Conservation (phyloP, 148 eudicot species). For the Silene uniflora region DNA sequence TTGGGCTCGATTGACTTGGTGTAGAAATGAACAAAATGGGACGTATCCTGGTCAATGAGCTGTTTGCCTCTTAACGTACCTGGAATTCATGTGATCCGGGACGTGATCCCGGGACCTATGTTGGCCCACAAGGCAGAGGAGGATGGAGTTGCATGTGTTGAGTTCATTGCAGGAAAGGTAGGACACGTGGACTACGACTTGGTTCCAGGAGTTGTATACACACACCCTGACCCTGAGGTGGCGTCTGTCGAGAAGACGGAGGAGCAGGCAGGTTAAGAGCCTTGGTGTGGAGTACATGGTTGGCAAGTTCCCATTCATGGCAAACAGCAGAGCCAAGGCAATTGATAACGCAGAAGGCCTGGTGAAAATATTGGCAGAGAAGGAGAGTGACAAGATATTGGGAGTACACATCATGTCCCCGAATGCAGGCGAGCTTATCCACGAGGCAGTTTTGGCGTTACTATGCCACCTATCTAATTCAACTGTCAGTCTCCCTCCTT, state of each 20-base stretch:
- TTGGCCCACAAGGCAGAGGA: slow-evolving; percentile 98
- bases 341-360: slow-evolving; percentile 93
- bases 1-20: slow-evolving; percentile 69
- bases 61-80: slow-evolving; percentile 60
- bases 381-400: slow-evolving; percentile 79
- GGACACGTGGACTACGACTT: slow-evolving; percentile 91
- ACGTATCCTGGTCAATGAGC: slow-evolving; percentile 57
- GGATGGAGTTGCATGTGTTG: slow-evolving; percentile 92
- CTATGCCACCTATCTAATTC: neutral
- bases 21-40: slow-evolving; percentile 81
- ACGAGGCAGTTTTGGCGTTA: slow-evolving; percentile 80
- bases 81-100: slow-evolving; percentile 78
- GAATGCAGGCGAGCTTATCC: slow-evolving; percentile 95
- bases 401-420: slow-evolving; percentile 94
- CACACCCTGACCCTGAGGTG: slow-evolving; percentile 95
- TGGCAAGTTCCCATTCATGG: slow-evolving; percentile 85
- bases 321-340: slow-evolving; percentile 94
- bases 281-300: slow-evolving; percentile 71
- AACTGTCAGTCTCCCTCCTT: too few relatives aligned
- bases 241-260: slow-evolving; percentile 89
- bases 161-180: slow-evolving; percentile 82
- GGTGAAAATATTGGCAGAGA: slow-evolving; percentile 82
- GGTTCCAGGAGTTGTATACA: slow-evolving; percentile 92
- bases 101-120: slow-evolving; percentile 97
- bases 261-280: slow-evolving; percentile 89